Evolutionary conservation across 495 filamentous ascomycete genomes (phyloP).

Genomic region (Penicillium desertorum): DNA sequence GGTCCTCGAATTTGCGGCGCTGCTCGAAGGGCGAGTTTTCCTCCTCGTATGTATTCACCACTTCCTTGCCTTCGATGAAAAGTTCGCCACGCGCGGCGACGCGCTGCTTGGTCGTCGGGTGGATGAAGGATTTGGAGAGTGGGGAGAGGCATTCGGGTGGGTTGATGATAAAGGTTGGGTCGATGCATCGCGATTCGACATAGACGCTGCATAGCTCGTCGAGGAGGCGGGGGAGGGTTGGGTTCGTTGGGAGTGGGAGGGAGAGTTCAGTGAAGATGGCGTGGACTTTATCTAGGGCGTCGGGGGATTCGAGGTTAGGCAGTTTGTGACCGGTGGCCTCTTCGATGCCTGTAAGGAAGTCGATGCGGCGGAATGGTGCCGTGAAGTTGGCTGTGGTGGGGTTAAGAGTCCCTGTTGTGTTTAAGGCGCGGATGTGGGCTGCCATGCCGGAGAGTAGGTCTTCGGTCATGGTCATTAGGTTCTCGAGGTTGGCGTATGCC

Average conservation of each 20-base stretch:
- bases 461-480: slow-evolving; percentile 75
- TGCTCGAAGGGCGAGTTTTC: slow-evolving; percentile 92
- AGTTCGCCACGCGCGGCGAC: slow-evolving; percentile 84
- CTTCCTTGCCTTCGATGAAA: slow-evolving; percentile 75
- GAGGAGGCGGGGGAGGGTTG: slow-evolving; percentile 76
- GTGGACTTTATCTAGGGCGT: slow-evolving; percentile 56
- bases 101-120: slow-evolving; percentile 59
- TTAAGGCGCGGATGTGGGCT: slow-evolving; percentile 48
- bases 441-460: slow-evolving; percentile 60
- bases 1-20: slow-evolving; percentile 73
- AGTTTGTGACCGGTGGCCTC: slow-evolving; percentile 59
- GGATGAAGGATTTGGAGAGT: slow-evolving; percentile 78
- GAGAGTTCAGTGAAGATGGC: slow-evolving; percentile 56
- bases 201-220: slow-evolving; percentile 76
- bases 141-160: slow-evolving; percentile 91
- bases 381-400: slow-evolving; percentile 58
- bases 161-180: slow-evolving; percentile 86
- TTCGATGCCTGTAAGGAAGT: slow-evolving; percentile 83
- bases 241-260: slow-evolving; percentile 49
- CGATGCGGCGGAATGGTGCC: slow-evolving; percentile 62
- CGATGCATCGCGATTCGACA: slow-evolving; percentile 67
- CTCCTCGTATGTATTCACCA: slow-evolving; percentile 96
- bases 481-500: slow-evolving; percentile 73
- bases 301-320: slow-evolving; percentile 60
- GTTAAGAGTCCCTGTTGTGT: slow-evolving; percentile 48